Evolutionary conservation across 768 basidiomycete genomes (phyloP), one percentile per base, ranked within the genome.

Genomic region (Mycena vulgaris): DNA sequence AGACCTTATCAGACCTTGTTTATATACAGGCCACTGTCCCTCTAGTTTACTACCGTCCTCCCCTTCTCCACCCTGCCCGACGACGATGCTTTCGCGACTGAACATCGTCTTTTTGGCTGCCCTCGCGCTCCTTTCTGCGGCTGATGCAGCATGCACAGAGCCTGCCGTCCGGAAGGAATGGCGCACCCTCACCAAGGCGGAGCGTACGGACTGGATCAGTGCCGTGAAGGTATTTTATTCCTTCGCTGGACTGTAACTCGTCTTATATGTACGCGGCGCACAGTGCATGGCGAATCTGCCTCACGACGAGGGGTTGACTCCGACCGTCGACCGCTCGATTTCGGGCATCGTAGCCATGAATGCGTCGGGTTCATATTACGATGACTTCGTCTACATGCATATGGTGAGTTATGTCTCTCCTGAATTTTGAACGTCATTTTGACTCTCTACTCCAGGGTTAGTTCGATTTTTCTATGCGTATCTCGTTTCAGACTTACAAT

Each of bases 81-180:
- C n/a, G n/a, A n/a, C 6, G 6, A 55, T 55, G 53, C 33, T 55
- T 10, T n/a, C 53, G n/a, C 33, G 21, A 5, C 30, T 37, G 2
- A 30, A 1, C 4, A 55, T n/a, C 5, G 1, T 55, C 33, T 10
- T 37, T 17, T 23, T 33, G 2, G n/a, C 21, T 13, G 28, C 21
- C 11, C 9, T 51, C n/a, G 19, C 53, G 1, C 25, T 49, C 55
- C 35, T 39, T 25, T 25, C 39, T 14, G 31, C 5, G 1, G 59
- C 37, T 8, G 60, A 27, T 5, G 61, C 60, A 27, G 48, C 21
- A 14, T 75, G 75, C 58, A 63, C 21, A 25, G 47, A 69, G 7
- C 75, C 75, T n/a, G 61, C 68, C 9, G 67, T 75, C 19, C 39
- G 75, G 8, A 75, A 66, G 56, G 75, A 75, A 64, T 75, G 75